Evolutionary conservation across 805 yeast genomes (phyloP), one percentile per base, ranked within the genome.

Genomic region (Cyberlindnera xylosilytica): DNA sequence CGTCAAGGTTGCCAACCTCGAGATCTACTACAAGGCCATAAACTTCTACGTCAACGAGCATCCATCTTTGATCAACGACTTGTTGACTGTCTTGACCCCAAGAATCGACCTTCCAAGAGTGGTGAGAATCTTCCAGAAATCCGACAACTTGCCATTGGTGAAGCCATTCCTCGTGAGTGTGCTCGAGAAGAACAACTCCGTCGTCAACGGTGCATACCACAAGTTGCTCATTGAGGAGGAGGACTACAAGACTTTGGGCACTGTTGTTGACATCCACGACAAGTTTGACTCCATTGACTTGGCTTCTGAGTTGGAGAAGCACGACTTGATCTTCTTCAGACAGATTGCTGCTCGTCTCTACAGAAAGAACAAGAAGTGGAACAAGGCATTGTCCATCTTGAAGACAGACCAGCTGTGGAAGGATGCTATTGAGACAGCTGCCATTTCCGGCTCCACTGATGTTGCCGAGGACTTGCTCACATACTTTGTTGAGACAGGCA

Each of bases 401-500:
- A 93, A 93, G 73, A 77, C 83, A 47, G 98, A 93, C 70, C 88
- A 87, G 67, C 74, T 93, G 56, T 93, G 97, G 98, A 73, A 83
- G 45, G 97, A 90, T 64, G 90, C 96, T 49, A 85, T 93, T 61
- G 87, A 80, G 60, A 90, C 98, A 9, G 97, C 96, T 19, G 80
- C 96, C 15, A 68, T 81, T 44, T 89, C 97, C 16, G 78, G 78
- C 49, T 82, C 83, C 52, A 58, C 78, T 10, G 89, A 86, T 62
- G 83, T 91, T 59, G 90, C 95, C 27, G 91, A 87, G 63, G 98
- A 93, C 46, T 71, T 87, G 51, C 70, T 93, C 63, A 76, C 83
- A 41, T 93, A 91, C 70, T 93, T 93, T 64, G 97, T 93, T 46
- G 97, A 91, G 57, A 87, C 95, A 30, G 98, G 96, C 54, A 93